Evolutionary conservation across 2,329 filamentous ascomycete species (phyloP).

Genomic region (Teratosphaeriaceae sp.): DNA sequence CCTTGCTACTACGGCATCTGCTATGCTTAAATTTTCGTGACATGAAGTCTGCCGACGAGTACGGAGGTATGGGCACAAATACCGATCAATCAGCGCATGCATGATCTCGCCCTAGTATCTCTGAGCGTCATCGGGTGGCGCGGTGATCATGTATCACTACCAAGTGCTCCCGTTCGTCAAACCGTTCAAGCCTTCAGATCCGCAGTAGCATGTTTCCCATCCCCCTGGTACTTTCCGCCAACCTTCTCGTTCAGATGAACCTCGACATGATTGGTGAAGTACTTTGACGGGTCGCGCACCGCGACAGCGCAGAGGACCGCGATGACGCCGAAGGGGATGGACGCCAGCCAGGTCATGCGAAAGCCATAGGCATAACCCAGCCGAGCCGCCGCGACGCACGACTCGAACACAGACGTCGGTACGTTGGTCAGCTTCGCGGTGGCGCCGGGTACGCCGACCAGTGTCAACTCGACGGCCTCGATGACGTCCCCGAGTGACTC

Average conservation of each 20-base stretch:
- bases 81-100: too few species aligned
- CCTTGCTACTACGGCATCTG: too few species aligned
- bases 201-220: not conserved
- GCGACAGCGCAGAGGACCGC: conserved; percentile 3
- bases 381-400: conserved; percentile 4
- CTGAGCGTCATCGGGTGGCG: too few species aligned
- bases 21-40: too few species aligned
- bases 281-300: conserved; percentile 4
- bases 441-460: conserved; percentile 6
- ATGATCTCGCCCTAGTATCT: too few species aligned
- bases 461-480: conserved; percentile 4
- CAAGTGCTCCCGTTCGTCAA: too few species aligned
- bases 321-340: conserved; percentile 7
- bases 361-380: conserved; percentile 9
- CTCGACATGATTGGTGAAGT: conserved; percentile 8
- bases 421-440: conserved; percentile 1
- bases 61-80: too few species aligned
- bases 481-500: conserved; percentile 4
- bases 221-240: conserved; percentile 6
- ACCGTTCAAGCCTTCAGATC: too few species aligned
- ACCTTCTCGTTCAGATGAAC: conserved; percentile 8
- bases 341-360: conserved; percentile 7
- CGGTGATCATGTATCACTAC: too few species aligned
- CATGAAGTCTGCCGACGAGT: too few species aligned
- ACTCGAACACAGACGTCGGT: not conserved